These are phyloP conservation scores for Didymella segeticola DNA, from an alignment of 2,329 filamentous ascomycete species.

Conservation along the genomic window DNA sequence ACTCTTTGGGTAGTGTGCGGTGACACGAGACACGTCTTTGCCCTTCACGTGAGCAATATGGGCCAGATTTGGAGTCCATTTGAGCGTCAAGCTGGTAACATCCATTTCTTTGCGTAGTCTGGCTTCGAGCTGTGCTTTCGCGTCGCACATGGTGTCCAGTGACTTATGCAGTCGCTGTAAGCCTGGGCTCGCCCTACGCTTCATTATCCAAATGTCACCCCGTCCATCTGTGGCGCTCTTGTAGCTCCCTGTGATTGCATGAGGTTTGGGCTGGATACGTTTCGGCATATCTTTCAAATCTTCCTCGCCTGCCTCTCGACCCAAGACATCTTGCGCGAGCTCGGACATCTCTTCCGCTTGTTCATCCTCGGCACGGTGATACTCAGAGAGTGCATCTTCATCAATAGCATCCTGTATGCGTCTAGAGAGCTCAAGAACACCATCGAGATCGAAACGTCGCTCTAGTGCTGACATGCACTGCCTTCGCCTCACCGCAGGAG, in stretches of 20 bases:
- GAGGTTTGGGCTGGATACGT: slow-evolving; percentile 45
- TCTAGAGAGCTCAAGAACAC: slow-evolving; percentile 71
- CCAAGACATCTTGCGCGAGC: slow-evolving; percentile 75
- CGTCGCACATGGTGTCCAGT: slow-evolving; percentile 64
- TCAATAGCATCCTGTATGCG: slow-evolving; percentile 83
- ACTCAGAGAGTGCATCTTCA: slow-evolving; percentile 84
- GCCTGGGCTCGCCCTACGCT: slow-evolving; percentile 67
- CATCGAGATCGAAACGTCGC: slow-evolving; percentile 68
- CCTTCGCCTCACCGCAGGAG: slow-evolving; percentile 26
- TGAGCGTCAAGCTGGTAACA: slow-evolving; percentile 68
- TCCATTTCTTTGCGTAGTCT: slow-evolving; percentile 66
- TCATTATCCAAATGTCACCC: slow-evolving; percentile 69
- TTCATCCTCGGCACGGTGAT: slow-evolving; percentile 77
- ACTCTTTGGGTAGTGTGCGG: slow-evolving; percentile 54
- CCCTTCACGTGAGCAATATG: slow-evolving; percentile 92
- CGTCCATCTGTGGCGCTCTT: slow-evolving; percentile 47
- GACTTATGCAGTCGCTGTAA: slow-evolving; percentile 72
- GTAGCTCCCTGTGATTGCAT: slow-evolving; percentile 39
- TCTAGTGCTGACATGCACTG: slow-evolving; percentile 53
- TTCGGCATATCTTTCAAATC: slow-evolving; percentile 55
- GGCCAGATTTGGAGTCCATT: slow-evolving; percentile 85
- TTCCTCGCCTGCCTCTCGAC: slow-evolving; percentile 66
- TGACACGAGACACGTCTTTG: slow-evolving; percentile 63
- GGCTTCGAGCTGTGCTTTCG: slow-evolving; percentile 67
- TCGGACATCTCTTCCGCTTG: slow-evolving; percentile 74